Percentiles rank a stretch among this genome's conserved stretches.
Evolutionary conservation across 2,329 filamentous ascomycete species (phyloP).

Genomic region (Microcyclospora tardicrescens): DNA sequence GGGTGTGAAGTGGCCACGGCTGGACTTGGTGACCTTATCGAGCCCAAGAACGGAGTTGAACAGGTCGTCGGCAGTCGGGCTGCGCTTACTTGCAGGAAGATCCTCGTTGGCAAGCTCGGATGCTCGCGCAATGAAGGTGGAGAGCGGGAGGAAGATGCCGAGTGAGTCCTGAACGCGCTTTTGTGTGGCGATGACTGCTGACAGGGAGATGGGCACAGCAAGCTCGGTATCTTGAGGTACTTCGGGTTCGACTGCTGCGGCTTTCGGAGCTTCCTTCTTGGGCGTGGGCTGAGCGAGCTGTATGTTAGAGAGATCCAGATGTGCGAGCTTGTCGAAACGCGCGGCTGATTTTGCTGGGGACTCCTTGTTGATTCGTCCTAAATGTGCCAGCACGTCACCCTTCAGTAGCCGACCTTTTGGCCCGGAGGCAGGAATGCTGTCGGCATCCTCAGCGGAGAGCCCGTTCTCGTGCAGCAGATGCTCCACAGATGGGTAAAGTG

Average conservation of each 20-base stretch:
- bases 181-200: constrained; percentile 67
- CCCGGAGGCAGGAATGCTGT: constrained; percentile 75
- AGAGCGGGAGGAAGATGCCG: constrained; percentile 69
- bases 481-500: constrained; percentile 70
- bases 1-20: constrained; percentile 55
- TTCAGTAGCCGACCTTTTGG: constrained; percentile 83
- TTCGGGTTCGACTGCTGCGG: constrained; percentile 28
- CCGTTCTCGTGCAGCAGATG: constrained; percentile 69
- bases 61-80: constrained; percentile 64
- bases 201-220: constrained; percentile 63
- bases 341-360: constrained; percentile 59
- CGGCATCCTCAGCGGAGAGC: constrained; percentile 59
- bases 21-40: constrained; percentile 36
- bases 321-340: constrained; percentile 60
- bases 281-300: constrained; percentile 48
- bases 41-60: constrained; percentile 81
- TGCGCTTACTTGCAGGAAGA: constrained; percentile 55
- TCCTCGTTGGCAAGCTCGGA: constrained; percentile 78
- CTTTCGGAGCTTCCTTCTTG: constrained; percentile 32
- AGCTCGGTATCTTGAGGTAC: constrained; percentile 44
- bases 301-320: constrained; percentile 92
- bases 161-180: constrained; percentile 64
- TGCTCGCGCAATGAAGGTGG: constrained; percentile 75
- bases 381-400: constrained; percentile 83
- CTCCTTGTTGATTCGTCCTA: constrained; percentile 62